These are phyloP conservation scores for Suhomyces canberraensis DNA, from an alignment of 805 yeast species.

Conservation along the genomic window DNA sequence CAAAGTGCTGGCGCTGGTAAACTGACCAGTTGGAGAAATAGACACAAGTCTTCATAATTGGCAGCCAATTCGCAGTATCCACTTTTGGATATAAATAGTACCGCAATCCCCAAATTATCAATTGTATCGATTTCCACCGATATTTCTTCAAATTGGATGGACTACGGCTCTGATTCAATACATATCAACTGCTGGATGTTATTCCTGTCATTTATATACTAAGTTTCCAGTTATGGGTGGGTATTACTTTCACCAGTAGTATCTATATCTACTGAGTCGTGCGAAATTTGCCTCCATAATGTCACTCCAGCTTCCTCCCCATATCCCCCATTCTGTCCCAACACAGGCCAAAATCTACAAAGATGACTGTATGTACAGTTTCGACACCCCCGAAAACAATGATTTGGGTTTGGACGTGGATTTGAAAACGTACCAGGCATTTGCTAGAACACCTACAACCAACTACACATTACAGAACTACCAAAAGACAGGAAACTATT, in stretches of 20 bases:
- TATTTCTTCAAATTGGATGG: too few relatives aligned
- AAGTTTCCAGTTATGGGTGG: too few relatives aligned
- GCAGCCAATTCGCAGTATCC: neutral
- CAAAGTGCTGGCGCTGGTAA: constrained; percentile 46
- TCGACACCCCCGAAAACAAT: constrained; percentile 58
- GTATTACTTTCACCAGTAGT: too few relatives aligned
- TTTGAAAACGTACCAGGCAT: constrained; percentile 67
- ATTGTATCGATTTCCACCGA: too few relatives aligned
- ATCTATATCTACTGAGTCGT: too few relatives aligned
- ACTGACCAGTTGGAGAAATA: constrained; percentile 54
- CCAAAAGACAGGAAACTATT: constrained; percentile 47
- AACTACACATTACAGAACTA: constrained; percentile 60
- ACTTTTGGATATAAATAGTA: too few relatives aligned
- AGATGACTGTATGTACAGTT: constrained; percentile 89
- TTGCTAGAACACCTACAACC: constrained; percentile 41
- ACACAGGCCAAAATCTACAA: constrained; percentile 51
- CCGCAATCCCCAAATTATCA: too few relatives aligned
- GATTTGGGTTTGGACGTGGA: constrained; percentile 70
- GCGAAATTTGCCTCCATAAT: too few relatives aligned
- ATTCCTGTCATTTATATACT: too few relatives aligned
- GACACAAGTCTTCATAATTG: constrained; percentile 26
- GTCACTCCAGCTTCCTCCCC: constrained; percentile 10
- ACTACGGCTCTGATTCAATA: too few relatives aligned
- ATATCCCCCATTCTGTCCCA: constrained; percentile 19
- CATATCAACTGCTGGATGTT: too few relatives aligned